Conservation (phyloP, 345 rosid genomes). For the Viola odorata region DNA sequence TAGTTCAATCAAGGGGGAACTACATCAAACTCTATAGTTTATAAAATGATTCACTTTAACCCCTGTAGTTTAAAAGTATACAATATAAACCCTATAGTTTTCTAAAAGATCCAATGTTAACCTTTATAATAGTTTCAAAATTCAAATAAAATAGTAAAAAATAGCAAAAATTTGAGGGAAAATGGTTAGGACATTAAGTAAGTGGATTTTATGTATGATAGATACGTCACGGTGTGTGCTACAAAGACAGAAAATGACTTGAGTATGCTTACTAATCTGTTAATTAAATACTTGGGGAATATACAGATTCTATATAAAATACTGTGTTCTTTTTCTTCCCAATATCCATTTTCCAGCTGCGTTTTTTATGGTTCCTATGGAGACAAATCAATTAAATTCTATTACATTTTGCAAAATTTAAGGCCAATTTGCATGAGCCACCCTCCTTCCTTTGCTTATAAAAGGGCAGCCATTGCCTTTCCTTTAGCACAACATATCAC, state of each 20-base stretch:
- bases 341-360: constrained; percentile 7
- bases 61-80: too few relatives aligned
- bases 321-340: constrained; percentile 16
- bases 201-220: not conserved
- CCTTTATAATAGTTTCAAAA: too few relatives aligned
- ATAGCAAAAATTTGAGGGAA: too few relatives aligned
- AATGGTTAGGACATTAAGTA: not conserved
- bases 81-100: too few relatives aligned
- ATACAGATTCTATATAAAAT: constrained; percentile 39
- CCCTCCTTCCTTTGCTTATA: constrained; percentile 43
- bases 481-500: constrained; percentile 42
- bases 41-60: too few relatives aligned
- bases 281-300: constrained; percentile 8
- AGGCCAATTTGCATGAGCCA: constrained; percentile 44
- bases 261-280: not conserved
- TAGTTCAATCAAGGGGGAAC: too few relatives aligned
- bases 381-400: constrained; percentile 62
- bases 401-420: constrained; percentile 32
- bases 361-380: constrained; percentile 44
- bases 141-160: too few relatives aligned
- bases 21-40: too few relatives aligned
- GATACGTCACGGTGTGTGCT: not conserved
- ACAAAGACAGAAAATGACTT: constrained; percentile 14
- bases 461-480: constrained; percentile 44
- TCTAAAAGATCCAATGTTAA: too few relatives aligned